A percentile compares a stretch with the other conserved stretches of the same genome.
Conservation (phyloP, 352 stramenopile species). For the Phytopythium aichiense region DNA sequence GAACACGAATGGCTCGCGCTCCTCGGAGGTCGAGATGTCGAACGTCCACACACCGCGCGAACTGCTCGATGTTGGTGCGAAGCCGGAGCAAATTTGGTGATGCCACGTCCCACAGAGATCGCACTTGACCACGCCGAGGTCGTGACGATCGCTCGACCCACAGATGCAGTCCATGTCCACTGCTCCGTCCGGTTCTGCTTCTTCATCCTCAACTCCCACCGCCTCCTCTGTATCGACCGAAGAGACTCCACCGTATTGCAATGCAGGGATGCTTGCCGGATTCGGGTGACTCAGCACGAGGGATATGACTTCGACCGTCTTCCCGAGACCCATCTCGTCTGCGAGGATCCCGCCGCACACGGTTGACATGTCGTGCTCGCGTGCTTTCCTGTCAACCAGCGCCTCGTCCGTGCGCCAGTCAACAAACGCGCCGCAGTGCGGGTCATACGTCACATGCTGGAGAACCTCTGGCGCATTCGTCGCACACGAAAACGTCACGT, state of each 20-base stretch:
- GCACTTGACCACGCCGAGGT: slow-evolving; percentile 44
- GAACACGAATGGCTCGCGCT: slow-evolving; percentile 18
- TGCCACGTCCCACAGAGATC: slow-evolving; percentile 53
- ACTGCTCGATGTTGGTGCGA: slow-evolving; percentile 7
- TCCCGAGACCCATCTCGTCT: slow-evolving; percentile 91
- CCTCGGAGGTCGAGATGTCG: not conserved
- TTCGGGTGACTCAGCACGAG: slow-evolving; percentile 44
- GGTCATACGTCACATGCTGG: slow-evolving; percentile 25
- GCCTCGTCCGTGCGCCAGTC: not conserved
- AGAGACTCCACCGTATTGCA: slow-evolving; percentile 26
- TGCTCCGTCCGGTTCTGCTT: not conserved
- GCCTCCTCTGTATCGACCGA: not conserved
- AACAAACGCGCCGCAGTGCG: slow-evolving; percentile 30
- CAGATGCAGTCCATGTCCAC: slow-evolving; percentile 47
- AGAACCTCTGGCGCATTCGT: not conserved
- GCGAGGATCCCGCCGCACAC: slow-evolving; percentile 87
- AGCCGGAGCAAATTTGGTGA: slow-evolving; percentile 61
- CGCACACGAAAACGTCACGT: slow-evolving; percentile 15
- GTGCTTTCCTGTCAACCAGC: not conserved
- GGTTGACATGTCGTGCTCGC: slow-evolving; percentile 7
- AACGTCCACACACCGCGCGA: slow-evolving; percentile 18
- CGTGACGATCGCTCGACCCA: slow-evolving; percentile 29
- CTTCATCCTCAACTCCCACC: not conserved
- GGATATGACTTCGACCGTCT: slow-evolving; percentile 82
- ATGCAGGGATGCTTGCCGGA: slow-evolving; percentile 20